Evolutionary conservation across 139 green algal genomes (phyloP).

Genomic region (Asterochloris erici): DNA sequence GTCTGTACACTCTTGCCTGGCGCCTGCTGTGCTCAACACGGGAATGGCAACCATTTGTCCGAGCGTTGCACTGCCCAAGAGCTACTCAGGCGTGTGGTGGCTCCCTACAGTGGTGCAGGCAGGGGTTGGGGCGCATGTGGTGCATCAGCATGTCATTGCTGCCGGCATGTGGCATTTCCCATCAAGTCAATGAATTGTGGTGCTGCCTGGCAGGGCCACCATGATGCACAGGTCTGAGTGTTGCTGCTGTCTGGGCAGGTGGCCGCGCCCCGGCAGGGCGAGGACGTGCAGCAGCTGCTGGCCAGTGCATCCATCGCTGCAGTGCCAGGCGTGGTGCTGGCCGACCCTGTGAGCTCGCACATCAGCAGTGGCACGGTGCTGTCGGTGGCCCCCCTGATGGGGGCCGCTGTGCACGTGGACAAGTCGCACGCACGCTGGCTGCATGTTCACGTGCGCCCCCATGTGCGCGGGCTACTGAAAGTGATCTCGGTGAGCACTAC

Average conservation of each 20-base stretch:
- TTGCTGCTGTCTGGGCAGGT: background rate
- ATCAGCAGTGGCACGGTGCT: slow-evolving; percentile 59
- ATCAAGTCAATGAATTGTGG: too few relatives aligned
- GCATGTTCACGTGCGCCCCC: slow-evolving; percentile 75
- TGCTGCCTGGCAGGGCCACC: too few relatives aligned
- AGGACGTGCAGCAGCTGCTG: background rate
- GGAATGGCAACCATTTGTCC: too few relatives aligned
- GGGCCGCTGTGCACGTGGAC: slow-evolving; percentile 50
- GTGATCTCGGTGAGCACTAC: slow-evolving; percentile 11
- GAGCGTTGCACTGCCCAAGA: too few relatives aligned
- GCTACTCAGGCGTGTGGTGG: too few relatives aligned
- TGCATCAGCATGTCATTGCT: too few relatives aligned
- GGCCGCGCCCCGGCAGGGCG: background rate
- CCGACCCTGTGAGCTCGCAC: slow-evolving; percentile 22
- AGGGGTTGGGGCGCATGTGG: too few relatives aligned
- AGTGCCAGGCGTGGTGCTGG: slow-evolving; percentile 56
- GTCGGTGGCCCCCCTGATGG: slow-evolving; percentile 73
- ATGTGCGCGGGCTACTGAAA: slow-evolving; percentile 60
- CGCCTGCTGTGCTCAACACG: too few relatives aligned
- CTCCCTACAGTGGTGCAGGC: too few relatives aligned
- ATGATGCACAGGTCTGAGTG: too few relatives aligned
- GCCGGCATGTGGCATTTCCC: too few relatives aligned
- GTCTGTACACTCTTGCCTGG: too few relatives aligned
- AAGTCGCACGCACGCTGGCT: slow-evolving; percentile 63
- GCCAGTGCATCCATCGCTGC: slow-evolving; percentile 4